Evolutionary conservation across 2,329 filamentous ascomycete genomes (phyloP), one percentile per base, ranked within the genome.

Genomic region (Exophiala mesophila): DNA sequence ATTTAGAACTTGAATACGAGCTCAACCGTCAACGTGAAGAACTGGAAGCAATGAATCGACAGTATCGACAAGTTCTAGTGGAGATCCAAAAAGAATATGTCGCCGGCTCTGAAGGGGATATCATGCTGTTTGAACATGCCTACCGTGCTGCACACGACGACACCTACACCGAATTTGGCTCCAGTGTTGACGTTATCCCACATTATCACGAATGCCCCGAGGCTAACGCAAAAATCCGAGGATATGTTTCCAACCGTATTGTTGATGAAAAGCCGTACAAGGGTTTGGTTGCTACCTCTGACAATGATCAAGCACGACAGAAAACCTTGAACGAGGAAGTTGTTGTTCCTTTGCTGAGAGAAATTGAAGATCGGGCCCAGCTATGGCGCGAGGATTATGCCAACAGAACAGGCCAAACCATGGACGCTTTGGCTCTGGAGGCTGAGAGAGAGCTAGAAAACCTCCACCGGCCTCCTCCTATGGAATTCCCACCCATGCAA

Each of bases 131-230:
- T 34, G 57, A 65, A 17, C 60, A 64, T 41, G 61, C 63, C n/a
- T 57, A 60, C 34, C 60, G 59, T 21, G 61, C 60, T 29, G 63
- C 60, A 12, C 61, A 63, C 40, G 65, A 68, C 45, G 65, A 67
- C 34, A 65, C 66, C 35, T 62, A 66, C 39, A 68, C 65, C 18
- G 63, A 62, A 52, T 63, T 63, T 55, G 49, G 52, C 30, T 48
- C 48, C 39, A 23, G 66, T 59, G 28, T 62, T 49, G 43, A 63
- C 33, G 47, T 49, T 28, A 53, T 51, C 33, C 51, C 51, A 8
- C 47, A 47, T 18, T 54, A 52, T 29, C 53, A 55, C 32, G 49
- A 55, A 39, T 20, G 52, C 10, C 52, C 50, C 4, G 52, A 54
- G 39, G 37, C 52, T 9, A 36, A 53, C 39, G 39, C 43, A 18